Base-by-base conservation (phyloP, 176 grass and related monocot genomes). In the Musa schizocarpa region DNA sequence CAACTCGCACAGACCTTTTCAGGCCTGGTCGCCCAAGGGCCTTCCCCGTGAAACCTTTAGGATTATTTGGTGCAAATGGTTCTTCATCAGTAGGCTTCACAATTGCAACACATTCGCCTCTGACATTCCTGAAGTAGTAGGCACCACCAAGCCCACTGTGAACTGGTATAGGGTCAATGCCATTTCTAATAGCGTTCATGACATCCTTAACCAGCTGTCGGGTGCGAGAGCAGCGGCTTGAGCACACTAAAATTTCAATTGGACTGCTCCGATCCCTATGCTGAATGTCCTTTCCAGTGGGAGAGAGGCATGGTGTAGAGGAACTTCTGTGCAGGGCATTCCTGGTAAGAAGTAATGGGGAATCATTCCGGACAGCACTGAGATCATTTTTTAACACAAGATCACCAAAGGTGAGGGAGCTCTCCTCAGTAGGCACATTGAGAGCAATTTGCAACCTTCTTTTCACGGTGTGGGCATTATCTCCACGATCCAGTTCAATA, bases 11-110 rank as follows among this genome's bases (percentile, higher is more conserved):
- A 8, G 90, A 92, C 65, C 81, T 86, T 80, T 89, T 92, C 68
- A 92, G 69, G 56, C 90, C 90, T 19, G 90, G 90, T 75, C 89
- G 82, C 34, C 90, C 90, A 86, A 92, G 90, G 72, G 84, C 82
- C 74, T 79, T 92, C 25, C 90, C 86, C 19, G 67, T 84, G 64
- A 92, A 92, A 78, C 90, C 90, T 89, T 92, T 92, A 57, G 90
- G 90, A 75, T 92, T 92, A 74, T 92, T 92, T 65, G 90, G 90
- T 78, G 86, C 90, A 86, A 86, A 92, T 73, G 90, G 90, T 59
- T 92, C 90, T 74, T 92, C 90, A 6, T 92, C 90, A 62, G 86
- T 92, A 54, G 90, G 90, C 76, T 92, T 92, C 77, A 92, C 86
- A 73, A 92, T 89, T 68, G 90, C 90, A 78, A 43, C 81, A 75